A percentile compares a stretch with the other conserved stretches of the same genome.
Conservation (phyloP, 768 basidiomycete genomes). For the Trametes sanguinea region DNA sequence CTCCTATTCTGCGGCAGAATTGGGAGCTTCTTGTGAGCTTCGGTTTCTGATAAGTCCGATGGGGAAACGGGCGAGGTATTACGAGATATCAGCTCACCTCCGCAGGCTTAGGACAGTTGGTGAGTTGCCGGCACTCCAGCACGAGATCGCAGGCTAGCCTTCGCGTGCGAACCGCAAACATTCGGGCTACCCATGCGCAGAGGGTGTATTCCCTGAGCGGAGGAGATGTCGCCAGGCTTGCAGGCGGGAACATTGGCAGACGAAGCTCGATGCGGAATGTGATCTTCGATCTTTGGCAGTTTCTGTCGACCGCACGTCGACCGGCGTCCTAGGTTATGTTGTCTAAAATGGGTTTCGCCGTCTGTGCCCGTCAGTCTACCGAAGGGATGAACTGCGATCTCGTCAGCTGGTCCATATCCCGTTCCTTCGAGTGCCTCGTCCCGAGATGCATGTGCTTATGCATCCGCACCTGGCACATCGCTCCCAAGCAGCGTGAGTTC, state of each 20-base stretch:
- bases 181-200: not conserved
- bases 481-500: not conserved
- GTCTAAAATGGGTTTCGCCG: not conserved
- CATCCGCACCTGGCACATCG: not conserved
- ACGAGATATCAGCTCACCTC: not conserved
- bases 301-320: conserved; percentile 20
- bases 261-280: conserved; percentile 10
- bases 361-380: not conserved
- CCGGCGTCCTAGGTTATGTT: conserved; percentile 12
- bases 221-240: not conserved
- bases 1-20: conserved; percentile 5
- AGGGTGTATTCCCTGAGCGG: not conserved
- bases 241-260: not conserved
- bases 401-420: conserved; percentile 1
- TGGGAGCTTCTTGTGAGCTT: not conserved
- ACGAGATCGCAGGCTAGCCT: conserved; percentile 13
- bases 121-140: conserved; percentile 10
- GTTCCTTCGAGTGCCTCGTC: not conserved
- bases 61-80: not conserved
- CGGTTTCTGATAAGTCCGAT: conserved; percentile 5
- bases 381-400: conserved; percentile 11
- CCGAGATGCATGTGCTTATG: too few species aligned
- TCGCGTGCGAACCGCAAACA: conserved; percentile 6
- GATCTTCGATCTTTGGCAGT: conserved; percentile 22
- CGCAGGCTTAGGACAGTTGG: conserved; percentile 2